Evolutionary conservation across 164 flowering plant species (phyloP), one percentile per base, ranked within the genome.

Genomic region (Macadamia integrifolia): DNA sequence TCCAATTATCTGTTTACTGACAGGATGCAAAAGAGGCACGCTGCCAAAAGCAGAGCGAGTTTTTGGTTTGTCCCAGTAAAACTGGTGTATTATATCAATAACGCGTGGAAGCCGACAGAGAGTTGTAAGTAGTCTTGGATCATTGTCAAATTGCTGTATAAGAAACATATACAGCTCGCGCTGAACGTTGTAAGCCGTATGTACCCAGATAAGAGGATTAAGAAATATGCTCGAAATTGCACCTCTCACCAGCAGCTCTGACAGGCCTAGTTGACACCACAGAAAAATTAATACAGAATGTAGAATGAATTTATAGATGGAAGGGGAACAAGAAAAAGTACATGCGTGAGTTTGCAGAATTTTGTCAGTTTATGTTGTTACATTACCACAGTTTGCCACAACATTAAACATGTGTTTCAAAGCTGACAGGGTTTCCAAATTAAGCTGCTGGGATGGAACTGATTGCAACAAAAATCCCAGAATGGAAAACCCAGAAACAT

Each of bases 131-230:
- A 92, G 68, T 69, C 90, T 81, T 31, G 92, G 86, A 75, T 91
- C 95, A 79, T 84, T 88, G 71, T 95, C 99, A 77, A 92, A 89
- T 69, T 92, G 91, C 76, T 91, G 91, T 68, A 91, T 86, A 60
- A 95, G 86, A 74, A 92, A 95, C 98, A 95, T 85, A 77, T 89
- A 95, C 42, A 92, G 74, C 66, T 95, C 99, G 9, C 94, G 89
- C 71, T 95, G 99, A 68, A 92, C 96, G 70, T 83, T 79, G 77
- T 88, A 95, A 64, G 35, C 80, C 9, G 97, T 82, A 71, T 83
- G 80, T n/a, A 91, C 79, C 99, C 99, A 95, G 66, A 95, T 84
- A 65, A 75, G 78, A 69, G 98, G 97, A 79, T 91, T 88, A 30
- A 95, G 87, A 80, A 91, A 92, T 78, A 95, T 83, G 66, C 80